Percentiles rank a stretch among this genome's conserved stretches.
These are phyloP conservation scores for Candida corydali DNA, from an alignment of 805 yeast genomes.

Conservation along the genomic window DNA sequence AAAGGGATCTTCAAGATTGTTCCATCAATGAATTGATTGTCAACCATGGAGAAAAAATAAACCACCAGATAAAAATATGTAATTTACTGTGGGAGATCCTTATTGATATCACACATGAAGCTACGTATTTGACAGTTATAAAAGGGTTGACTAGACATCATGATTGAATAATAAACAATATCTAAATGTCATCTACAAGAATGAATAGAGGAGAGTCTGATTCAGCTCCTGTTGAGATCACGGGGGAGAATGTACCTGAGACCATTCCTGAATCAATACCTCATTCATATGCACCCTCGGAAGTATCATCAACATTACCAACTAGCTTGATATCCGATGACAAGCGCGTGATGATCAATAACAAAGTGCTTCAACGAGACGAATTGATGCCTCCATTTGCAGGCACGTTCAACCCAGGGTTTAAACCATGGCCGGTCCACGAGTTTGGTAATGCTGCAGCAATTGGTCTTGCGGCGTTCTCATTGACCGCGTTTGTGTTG, in stretches of 20 bases:
- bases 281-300: neutral
- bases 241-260: neutral
- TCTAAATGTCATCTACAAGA: too few relatives aligned
- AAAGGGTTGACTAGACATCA: too few relatives aligned
- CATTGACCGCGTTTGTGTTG: constrained; percentile 57
- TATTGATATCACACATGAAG: too few relatives aligned
- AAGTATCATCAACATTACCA: neutral
- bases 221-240: neutral
- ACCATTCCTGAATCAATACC: neutral
- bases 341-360: neutral
- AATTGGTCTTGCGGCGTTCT: constrained; percentile 56
- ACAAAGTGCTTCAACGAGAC: constrained; percentile 11
- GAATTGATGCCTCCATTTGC: constrained; percentile 8
- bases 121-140: too few relatives aligned
- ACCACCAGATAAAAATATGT: neutral
- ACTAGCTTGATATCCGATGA: neutral
- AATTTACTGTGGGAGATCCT: too few relatives aligned
- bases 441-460: constrained; percentile 62
- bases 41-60: neutral
- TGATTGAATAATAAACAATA: too few relatives aligned
- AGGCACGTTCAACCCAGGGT: constrained; percentile 9
- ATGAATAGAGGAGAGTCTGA: neutral
- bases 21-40: constrained; percentile 1
- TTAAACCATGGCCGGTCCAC: constrained; percentile 5
- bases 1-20: constrained; percentile 14